Percentiles rank a stretch among this genome's conserved stretches.
Conservation (phyloP, 164 flowering plant species). For the Piper longum region DNA sequence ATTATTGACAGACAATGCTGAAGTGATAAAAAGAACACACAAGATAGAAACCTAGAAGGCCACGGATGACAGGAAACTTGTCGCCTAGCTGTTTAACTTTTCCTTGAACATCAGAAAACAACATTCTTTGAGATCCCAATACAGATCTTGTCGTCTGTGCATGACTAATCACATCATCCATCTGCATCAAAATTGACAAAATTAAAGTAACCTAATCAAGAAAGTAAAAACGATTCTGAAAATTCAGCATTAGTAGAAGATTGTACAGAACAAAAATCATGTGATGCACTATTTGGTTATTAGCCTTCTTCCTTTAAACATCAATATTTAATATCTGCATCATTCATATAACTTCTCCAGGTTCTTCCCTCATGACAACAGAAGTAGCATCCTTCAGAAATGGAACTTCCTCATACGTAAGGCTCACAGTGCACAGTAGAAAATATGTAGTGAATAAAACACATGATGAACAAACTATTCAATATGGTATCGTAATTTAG, state of each 20-base stretch:
- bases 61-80: conserved; percentile 83
- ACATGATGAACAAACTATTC: no score
- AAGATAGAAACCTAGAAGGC: conserved; percentile 56
- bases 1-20: neutral
- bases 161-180: conserved; percentile 92
- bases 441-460: no score
- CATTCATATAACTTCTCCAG: no score
- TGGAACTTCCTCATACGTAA: no score
- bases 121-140: conserved; percentile 65
- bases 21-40: neutral
- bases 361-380: no score
- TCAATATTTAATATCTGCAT: no score
- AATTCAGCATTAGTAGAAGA: neutral
- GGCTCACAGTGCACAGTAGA: no score
- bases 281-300: no score
- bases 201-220: neutral
- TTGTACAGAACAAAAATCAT: neutral
- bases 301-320: no score
- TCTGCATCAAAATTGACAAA: conserved; percentile 25
- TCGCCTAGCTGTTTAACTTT: conserved; percentile 76
- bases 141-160: conserved; percentile 79
- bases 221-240: neutral
- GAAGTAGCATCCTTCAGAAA: no score
- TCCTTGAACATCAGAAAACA: conserved; percentile 88
- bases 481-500: no score